Evolutionary conservation across 192 early-diverging fungal species (phyloP), one percentile per base, ranked within the genome.

Genomic region (Coemansia sp.): DNA sequence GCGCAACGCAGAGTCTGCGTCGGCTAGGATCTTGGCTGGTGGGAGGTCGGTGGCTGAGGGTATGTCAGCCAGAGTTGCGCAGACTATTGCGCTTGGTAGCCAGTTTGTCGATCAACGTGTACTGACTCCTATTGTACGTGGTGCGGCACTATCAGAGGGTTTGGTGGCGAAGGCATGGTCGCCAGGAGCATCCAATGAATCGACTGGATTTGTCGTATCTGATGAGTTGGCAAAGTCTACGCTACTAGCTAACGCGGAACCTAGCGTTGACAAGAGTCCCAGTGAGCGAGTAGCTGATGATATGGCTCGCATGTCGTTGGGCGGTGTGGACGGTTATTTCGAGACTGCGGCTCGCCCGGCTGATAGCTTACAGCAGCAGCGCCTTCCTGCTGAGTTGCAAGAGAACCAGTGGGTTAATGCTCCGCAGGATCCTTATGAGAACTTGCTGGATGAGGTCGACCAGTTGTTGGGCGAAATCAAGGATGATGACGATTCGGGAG

Each of bases 361-460:
- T 21, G 34, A 12, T 34, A 3, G 31, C 55, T 5, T 58, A 5
- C 31, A 50, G 10, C 27, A 39, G 25, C 68, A 70, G 61, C 53
- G 34, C n/a, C 44, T 36, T 25, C 14, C 29, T 19, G 67, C 32
- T n/a, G 45, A 62, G 32, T 14, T 41, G 25, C 19, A 12, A 4
- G 21, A 46, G 29, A 36, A 37, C 2, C 39, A 53, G 31, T 69
- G 69, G 69, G 51, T n/a, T 14, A 79, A 79, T 73, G 77, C 74
- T 23, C 82, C 77, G 11, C 64, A 60, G 31, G 77, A 76, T 17
- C 77, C 82, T 37, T 84, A 84, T 21, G 82, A 84, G 73, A 74
- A 79, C 41, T 58, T 84, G 29, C 65, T 84, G 4, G 77, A 84
- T n/a, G 82, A 84, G 65, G 82, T 79, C 9, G 82, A 84, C 51